Evolutionary conservation across 441 rosid genomes (phyloP).

Genomic region (Macaranga tanarius): DNA sequence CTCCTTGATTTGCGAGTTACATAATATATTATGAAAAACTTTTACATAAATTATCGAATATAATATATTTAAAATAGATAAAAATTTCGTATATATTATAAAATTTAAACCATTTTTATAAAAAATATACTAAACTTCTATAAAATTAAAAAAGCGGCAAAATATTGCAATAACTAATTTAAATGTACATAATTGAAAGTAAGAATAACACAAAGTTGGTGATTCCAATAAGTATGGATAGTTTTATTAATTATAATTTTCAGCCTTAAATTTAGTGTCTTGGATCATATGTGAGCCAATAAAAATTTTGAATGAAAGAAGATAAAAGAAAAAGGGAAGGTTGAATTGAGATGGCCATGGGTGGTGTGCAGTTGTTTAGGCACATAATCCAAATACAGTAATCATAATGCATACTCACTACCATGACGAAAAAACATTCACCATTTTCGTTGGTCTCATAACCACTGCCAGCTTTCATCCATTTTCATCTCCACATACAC

Average conservation of each 20-base stretch:
- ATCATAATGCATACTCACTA: constrained; percentile 22
- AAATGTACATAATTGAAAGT: no score
- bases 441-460: constrained; percentile 2
- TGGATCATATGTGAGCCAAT: constrained; percentile 7
- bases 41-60: no score
- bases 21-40: background rate
- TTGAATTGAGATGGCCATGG: constrained; percentile 6
- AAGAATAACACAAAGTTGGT: no score
- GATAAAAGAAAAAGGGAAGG: background rate
- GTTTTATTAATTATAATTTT: no score
- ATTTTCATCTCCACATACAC: background rate
- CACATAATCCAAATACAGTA: constrained; percentile 22
- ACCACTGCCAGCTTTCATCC: constrained; percentile 6
- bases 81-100: no score
- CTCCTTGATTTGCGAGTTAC: constrained; percentile 16
- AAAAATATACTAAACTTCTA: no score
- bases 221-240: no score
- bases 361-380: constrained; percentile 17
- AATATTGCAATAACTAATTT: no score
- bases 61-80: no score
- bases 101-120: no score
- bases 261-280: constrained; percentile 7
- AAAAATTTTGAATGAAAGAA: background rate
- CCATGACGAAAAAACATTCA: constrained; percentile 1
- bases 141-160: no score